These are phyloP conservation scores for Monosporascus sp. DNA, from an alignment of 2,329 filamentous ascomycete species.

Conservation along the genomic window DNA sequence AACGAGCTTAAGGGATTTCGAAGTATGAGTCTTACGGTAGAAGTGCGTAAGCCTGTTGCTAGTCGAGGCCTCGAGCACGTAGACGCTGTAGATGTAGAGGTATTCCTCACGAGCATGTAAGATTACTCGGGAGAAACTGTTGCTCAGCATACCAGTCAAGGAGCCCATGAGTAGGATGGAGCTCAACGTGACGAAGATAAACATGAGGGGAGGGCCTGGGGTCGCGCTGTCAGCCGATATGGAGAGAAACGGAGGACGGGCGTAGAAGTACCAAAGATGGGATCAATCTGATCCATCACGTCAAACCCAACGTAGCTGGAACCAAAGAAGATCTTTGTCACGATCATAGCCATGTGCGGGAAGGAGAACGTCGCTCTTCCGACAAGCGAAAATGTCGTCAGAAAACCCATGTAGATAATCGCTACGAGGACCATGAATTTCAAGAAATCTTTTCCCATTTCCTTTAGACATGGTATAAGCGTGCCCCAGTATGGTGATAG, in stretches of 20 bases:
- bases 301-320: slow-evolving; percentile 71
- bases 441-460: slow-evolving; percentile 86
- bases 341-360: slow-evolving; percentile 65
- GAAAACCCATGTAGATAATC: slow-evolving; percentile 79
- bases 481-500: slow-evolving; percentile 88
- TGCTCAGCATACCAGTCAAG: slow-evolving; percentile 71
- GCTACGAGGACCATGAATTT: slow-evolving; percentile 72
- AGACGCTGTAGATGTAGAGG: slow-evolving; percentile 66
- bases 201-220: slow-evolving; percentile 51
- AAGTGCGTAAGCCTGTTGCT: slow-evolving; percentile 65
- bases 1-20: not conserved
- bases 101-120: slow-evolving; percentile 68
- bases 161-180: slow-evolving; percentile 76
- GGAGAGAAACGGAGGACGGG: not conserved
- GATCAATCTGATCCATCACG: slow-evolving; percentile 55
- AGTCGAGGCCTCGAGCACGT: slow-evolving; percentile 61
- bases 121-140: slow-evolving; percentile 64
- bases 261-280: slow-evolving; percentile 38
- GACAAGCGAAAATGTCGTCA: slow-evolving; percentile 78
- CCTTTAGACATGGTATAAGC: slow-evolving; percentile 81
- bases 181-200: slow-evolving; percentile 71
- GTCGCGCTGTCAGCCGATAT: slow-evolving; percentile 4
- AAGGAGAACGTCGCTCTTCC: slow-evolving; percentile 65
- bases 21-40: slow-evolving; percentile 37
- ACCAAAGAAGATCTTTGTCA: slow-evolving; percentile 78